Evolutionary conservation across 2,329 filamentous ascomycete species (phyloP).

Genomic region (Ophiostoma piceae): DNA sequence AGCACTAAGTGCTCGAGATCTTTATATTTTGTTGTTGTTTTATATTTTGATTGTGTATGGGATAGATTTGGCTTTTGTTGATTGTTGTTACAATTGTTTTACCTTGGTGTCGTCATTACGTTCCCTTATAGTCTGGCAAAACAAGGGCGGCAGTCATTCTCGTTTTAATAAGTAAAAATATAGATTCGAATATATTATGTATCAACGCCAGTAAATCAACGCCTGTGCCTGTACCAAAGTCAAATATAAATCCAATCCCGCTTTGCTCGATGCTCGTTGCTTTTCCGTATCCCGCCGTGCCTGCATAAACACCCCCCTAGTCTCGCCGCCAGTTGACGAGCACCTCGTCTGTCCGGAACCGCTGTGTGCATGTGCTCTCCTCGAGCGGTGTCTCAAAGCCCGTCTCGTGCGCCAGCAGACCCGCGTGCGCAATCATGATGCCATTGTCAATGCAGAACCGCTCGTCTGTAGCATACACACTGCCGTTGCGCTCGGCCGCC

Average conservation of each 20-base stretch:
- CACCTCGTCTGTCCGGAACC: conserved; percentile 78
- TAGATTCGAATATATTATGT: background rate
- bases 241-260: background rate
- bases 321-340: conserved; percentile 69
- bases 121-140: background rate
- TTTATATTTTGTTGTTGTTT: background rate
- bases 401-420: conserved; percentile 74
- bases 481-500: conserved; percentile 82
- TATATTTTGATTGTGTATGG: background rate
- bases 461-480: conserved; percentile 92
- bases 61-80: background rate
- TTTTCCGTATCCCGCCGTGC: background rate
- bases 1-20: conserved; percentile 21
- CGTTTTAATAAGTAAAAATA: background rate
- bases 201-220: background rate
- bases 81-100: background rate
- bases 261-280: background rate
- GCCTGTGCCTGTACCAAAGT: background rate
- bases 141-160: background rate
- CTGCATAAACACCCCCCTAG: conserved; percentile 29
- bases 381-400: conserved; percentile 69
- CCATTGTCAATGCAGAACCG: conserved; percentile 98
- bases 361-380: conserved; percentile 79
- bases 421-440: conserved; percentile 98
- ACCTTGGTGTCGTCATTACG: background rate